Evolutionary conservation across 495 filamentous ascomycete genomes (phyloP).

Genomic region (Penicillium paradoxum): DNA sequence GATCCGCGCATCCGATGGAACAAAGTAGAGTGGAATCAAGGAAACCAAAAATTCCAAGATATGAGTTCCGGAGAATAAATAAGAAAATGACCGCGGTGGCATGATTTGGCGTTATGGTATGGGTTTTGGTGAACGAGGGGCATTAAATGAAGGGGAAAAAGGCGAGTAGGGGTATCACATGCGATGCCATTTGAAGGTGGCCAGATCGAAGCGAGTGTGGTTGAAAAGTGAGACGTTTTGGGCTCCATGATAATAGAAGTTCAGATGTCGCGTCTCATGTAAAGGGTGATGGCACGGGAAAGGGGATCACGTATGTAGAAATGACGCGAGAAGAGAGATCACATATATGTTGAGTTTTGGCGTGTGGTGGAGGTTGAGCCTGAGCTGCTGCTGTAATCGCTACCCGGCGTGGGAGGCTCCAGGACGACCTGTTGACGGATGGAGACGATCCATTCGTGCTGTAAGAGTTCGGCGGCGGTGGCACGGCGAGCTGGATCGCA

Average conservation of each 20-base stretch:
- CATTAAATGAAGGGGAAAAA: slow-evolving; percentile 6
- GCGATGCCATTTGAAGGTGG: slow-evolving; percentile 21
- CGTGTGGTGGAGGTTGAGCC: slow-evolving; percentile 30
- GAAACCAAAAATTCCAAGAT: not conserved
- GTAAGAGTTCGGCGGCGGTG: slow-evolving; percentile 82
- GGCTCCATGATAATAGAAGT: not conserved
- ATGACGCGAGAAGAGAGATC: slow-evolving; percentile 5
- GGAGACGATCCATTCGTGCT: slow-evolving; percentile 90
- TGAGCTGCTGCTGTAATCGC: slow-evolving; percentile 31
- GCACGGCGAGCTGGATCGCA: slow-evolving; percentile 74
- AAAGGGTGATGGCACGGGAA: not conserved
- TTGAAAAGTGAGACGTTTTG: not conserved
- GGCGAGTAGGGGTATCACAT: slow-evolving; percentile 26
- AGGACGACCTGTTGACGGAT: slow-evolving; percentile 57
- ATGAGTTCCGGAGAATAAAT: not conserved
- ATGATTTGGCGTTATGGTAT: slow-evolving; percentile 4
- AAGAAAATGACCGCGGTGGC: not conserved
- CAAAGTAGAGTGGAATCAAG: not conserved
- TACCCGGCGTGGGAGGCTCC: slow-evolving; percentile 46
- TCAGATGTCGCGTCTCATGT: not conserved
- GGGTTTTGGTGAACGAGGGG: not conserved
- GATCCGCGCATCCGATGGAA: not conserved
- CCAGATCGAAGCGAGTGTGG: slow-evolving; percentile 24
- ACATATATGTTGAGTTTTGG: slow-evolving; percentile 32
- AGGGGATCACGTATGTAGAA: not conserved